Percentiles rank a stretch among this genome's conserved stretches.
These are phyloP conservation scores for Trametes pubescens DNA, from an alignment of 1,284 basidiomycete species.

Conservation along the genomic window DNA sequence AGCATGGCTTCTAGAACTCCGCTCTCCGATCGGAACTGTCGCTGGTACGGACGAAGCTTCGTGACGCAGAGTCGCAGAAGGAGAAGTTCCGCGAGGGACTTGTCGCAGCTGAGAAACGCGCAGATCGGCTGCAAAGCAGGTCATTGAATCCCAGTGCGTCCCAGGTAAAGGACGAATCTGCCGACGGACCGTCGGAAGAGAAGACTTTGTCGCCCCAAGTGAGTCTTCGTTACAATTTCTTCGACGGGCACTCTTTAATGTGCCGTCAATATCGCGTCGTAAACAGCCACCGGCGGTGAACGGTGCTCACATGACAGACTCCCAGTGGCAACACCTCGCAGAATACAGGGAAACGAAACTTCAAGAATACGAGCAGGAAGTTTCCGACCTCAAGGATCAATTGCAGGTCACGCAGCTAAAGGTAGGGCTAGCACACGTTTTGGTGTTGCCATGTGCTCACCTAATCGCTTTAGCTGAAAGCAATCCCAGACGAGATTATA, in stretches of 20 bases:
- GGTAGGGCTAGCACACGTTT: constrained; percentile 43
- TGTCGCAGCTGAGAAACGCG: constrained; percentile 69
- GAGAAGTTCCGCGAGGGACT: constrained; percentile 67
- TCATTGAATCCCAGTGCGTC: constrained; percentile 57
- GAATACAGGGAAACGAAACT: constrained; percentile 54
- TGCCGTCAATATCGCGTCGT: constrained; percentile 3
- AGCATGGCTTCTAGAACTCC: constrained; percentile 52
- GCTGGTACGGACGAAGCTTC: constrained; percentile 63
- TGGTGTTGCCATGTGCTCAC: constrained; percentile 9
- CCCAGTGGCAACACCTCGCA: constrained; percentile 46
- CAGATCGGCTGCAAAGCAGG: constrained; percentile 76
- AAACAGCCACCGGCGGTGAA: constrained; percentile 45
- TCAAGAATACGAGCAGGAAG: constrained; percentile 54
- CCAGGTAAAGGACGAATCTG: constrained; percentile 56
- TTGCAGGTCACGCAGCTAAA: constrained; percentile 53
- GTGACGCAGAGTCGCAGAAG: constrained; percentile 61
- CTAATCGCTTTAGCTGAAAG: constrained; percentile 48
- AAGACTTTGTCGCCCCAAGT: constrained; percentile 67
- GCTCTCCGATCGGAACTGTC: constrained; percentile 68
- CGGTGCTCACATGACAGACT: constrained; percentile 29
- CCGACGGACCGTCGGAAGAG: constrained; percentile 48
- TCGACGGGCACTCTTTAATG: constrained; percentile 49
- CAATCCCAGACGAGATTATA: constrained; percentile 55
- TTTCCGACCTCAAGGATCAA: constrained; percentile 49
- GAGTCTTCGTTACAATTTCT: constrained; percentile 36